These are phyloP conservation scores for Bodo saltans DNA, from an alignment of 78 protist species.

Conservation along the genomic window DNA sequence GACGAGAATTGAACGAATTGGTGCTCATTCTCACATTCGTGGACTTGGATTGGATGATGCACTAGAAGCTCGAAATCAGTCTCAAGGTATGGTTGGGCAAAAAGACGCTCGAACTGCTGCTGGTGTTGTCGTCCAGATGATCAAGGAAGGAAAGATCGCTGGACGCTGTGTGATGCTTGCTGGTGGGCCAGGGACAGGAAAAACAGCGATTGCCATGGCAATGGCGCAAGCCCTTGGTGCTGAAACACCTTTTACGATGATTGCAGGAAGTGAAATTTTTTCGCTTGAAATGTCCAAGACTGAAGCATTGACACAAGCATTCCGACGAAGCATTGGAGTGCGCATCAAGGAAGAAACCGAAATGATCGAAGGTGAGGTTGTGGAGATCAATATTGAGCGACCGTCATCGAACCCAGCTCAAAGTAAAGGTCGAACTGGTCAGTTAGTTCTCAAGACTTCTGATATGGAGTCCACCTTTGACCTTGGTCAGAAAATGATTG, in stretches of 20 bases:
- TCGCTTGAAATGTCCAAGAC: constrained; percentile 97
- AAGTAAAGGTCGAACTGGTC: constrained; percentile 76
- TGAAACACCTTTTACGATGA: constrained; percentile 90
- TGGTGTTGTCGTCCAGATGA: constrained; percentile 87
- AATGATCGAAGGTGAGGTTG: constrained; percentile 97
- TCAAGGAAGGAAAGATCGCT: constrained; percentile 90
- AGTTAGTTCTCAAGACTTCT: constrained; percentile 97
- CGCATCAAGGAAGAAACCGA: constrained; percentile 98
- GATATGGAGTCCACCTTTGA: constrained; percentile 99
- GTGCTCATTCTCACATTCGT: constrained; percentile 97
- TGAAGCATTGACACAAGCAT: constrained; percentile 96
- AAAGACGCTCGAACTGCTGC: constrained; percentile 85
- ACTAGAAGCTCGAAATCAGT: constrained; percentile 68
- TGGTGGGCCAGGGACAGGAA: constrained; percentile 97
- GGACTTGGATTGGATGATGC: constrained; percentile 94
- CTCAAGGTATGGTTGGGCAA: constrained; percentile 98
- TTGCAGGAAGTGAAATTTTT: constrained; percentile 93
- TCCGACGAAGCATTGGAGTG: constrained; percentile 92
- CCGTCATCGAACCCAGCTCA: constrained; percentile 33
- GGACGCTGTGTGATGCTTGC: constrained; percentile 95
- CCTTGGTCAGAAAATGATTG: constrained; percentile 97
- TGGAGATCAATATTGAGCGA: constrained; percentile 76
- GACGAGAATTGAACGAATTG: constrained; percentile 69
- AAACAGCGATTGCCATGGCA: constrained; percentile 98
- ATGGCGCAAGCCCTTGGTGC: constrained; percentile 88